Percentiles rank a stretch among this genome's conserved stretches.
Evolutionary conservation across 2,329 filamentous ascomycete genomes (phyloP).

Genomic region (Sclerotiophoma versabilis): DNA sequence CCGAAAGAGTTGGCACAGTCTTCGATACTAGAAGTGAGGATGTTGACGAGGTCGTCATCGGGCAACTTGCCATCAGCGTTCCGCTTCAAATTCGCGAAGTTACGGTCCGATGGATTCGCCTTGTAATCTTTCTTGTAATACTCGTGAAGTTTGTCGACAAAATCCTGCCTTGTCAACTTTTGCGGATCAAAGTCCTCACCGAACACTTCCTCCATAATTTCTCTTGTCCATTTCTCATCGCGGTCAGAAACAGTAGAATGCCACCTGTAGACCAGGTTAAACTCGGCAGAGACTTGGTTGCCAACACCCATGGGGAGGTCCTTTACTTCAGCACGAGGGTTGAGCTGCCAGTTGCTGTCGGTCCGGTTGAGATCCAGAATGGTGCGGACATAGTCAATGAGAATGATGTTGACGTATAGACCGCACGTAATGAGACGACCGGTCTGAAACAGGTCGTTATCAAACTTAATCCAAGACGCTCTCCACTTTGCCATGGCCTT

Average conservation of each 20-base stretch:
- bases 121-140: constrained; percentile 67
- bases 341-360: constrained; percentile 81
- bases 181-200: constrained; percentile 58
- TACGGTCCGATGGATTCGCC: constrained; percentile 70
- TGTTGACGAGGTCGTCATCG: constrained; percentile 78
- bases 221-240: constrained; percentile 82
- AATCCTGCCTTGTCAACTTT: constrained; percentile 65
- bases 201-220: constrained; percentile 52
- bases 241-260: constrained; percentile 78
- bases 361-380: constrained; percentile 68
- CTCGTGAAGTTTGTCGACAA: constrained; percentile 68
- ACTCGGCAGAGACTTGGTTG: constrained; percentile 85
- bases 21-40: constrained; percentile 73
- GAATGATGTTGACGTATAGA: constrained; percentile 61
- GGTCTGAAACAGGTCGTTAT: constrained; percentile 61
- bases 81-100: constrained; percentile 71
- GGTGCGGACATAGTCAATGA: constrained; percentile 62
- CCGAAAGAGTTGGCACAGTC: constrained; percentile 71
- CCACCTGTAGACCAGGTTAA: constrained; percentile 89
- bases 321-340: constrained; percentile 73
- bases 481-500: constrained; percentile 34
- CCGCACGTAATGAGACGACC: constrained; percentile 60
- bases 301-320: constrained; percentile 74
- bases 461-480: constrained; percentile 46
- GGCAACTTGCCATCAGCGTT: constrained; percentile 71